These are phyloP conservation scores for Phylloporus sp. DNA, from an alignment of 1,284 basidiomycete genomes.

Conservation along the genomic window DNA sequence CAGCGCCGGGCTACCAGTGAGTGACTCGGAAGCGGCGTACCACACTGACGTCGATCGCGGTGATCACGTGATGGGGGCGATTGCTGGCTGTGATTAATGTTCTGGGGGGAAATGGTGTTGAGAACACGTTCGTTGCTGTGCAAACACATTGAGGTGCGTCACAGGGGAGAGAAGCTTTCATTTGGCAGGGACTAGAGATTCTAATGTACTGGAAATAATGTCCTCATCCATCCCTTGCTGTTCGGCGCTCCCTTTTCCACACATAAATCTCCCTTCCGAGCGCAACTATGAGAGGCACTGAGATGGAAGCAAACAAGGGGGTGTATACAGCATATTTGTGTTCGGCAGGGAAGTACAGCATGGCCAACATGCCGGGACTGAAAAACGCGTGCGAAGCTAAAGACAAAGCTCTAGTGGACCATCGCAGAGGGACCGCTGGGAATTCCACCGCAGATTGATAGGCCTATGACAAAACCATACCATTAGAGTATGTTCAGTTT, in stretches of 20 bases:
- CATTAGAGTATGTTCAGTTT: conserved; percentile 13
- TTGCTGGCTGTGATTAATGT: background rate
- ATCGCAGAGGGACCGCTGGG: conserved; percentile 53
- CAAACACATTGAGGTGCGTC: conserved; percentile 2
- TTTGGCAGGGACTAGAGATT: conserved; percentile 11
- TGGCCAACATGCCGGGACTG: conserved; percentile 93
- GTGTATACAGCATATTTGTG: conserved; percentile 96
- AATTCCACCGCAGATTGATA: conserved; percentile 38
- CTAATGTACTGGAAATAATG: conserved; percentile 4
- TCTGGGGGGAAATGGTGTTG: background rate
- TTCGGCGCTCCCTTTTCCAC: conserved; percentile 49
- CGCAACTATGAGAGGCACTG: conserved; percentile 81
- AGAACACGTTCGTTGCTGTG: conserved; percentile 25
- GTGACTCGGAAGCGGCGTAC: background rate
- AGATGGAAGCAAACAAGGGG: conserved; percentile 87
- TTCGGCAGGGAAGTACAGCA: conserved; percentile 96
- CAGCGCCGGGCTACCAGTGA: background rate
- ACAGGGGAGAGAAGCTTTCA: conserved; percentile 16
- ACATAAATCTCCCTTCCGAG: conserved; percentile 68
- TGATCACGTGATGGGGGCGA: conserved; percentile 33
- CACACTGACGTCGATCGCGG: conserved; percentile 26
- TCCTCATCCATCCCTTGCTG: conserved; percentile 23
- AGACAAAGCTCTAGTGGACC: conserved; percentile 69
- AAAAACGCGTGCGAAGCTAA: conserved; percentile 93
- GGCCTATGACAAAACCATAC: conserved; percentile 22